Conservation (phyloP, 2,329 filamentous ascomycete species). For the Gnomoniopsis sp. region DNA sequence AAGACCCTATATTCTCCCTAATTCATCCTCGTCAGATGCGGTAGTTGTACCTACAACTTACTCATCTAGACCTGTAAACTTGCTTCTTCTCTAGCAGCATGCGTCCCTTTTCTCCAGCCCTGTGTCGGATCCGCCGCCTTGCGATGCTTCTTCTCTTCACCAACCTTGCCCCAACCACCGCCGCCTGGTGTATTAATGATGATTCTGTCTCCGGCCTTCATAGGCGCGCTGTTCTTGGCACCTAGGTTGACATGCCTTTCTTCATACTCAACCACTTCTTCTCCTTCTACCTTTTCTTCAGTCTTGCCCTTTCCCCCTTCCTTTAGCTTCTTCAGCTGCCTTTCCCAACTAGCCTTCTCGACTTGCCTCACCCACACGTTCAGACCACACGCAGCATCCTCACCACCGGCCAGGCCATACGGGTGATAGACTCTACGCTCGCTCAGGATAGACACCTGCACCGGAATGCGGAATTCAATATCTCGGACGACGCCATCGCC, state of each 20-base stretch:
- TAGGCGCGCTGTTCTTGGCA: constrained; percentile 74
- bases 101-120: constrained; percentile 54
- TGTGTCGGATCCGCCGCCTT: constrained; percentile 51
- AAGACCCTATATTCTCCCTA: too few species aligned
- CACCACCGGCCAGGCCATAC: constrained; percentile 81
- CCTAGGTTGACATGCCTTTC: constrained; percentile 68
- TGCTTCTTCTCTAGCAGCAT: constrained; percentile 53
- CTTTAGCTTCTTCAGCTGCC: constrained; percentile 37
- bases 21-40: too few species aligned
- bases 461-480: constrained; percentile 75
- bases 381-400: constrained; percentile 71
- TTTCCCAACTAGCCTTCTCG: constrained; percentile 50
- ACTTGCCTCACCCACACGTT: constrained; percentile 86
- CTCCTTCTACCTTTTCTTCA: constrained; percentile 20
- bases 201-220: constrained; percentile 74
- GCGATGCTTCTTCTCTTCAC: constrained; percentile 51
- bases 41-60: neutral
- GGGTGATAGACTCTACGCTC: constrained; percentile 74
- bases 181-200: constrained; percentile 76
- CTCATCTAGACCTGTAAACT: constrained; percentile 50
- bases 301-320: constrained; percentile 19
- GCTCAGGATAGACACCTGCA: constrained; percentile 75
- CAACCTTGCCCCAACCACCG: constrained; percentile 68
- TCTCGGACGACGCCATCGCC: constrained; percentile 76
- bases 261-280: constrained; percentile 43